Evolutionary conservation across 2,329 filamentous ascomycete species (phyloP).

Genomic region (Leptodontidium sp.): DNA sequence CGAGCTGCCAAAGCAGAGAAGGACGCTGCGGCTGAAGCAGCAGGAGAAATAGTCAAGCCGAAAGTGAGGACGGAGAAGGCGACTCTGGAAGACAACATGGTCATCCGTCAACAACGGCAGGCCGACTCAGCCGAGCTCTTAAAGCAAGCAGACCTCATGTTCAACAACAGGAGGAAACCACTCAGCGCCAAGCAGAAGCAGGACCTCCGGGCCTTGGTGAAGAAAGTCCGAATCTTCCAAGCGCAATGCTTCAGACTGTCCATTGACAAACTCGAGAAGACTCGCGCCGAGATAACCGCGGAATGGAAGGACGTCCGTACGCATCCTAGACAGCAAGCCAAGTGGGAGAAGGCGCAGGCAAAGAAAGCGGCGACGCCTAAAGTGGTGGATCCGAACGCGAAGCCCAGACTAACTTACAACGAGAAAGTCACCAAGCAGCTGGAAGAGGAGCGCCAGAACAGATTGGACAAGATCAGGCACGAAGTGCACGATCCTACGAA

Average conservation of each 20-base stretch:
- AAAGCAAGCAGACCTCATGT: conserved; percentile 17
- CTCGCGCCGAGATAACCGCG: conserved; percentile 4
- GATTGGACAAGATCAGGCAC: conserved; percentile 78
- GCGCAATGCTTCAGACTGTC: conserved; percentile 8
- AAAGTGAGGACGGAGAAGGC: conserved; percentile 17
- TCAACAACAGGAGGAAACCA: conserved; percentile 18
- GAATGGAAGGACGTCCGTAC: conserved; percentile 11
- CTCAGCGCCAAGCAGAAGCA: conserved; percentile 22
- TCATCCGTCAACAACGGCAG: conserved; percentile 17
- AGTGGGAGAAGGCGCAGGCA: not conserved
- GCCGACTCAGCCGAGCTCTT: conserved; percentile 14
- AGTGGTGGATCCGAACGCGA: not conserved
- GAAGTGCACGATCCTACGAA: conserved; percentile 78
- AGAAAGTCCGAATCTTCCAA: conserved; percentile 12
- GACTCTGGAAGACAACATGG: conserved; percentile 18
- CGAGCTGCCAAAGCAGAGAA: conserved; percentile 27
- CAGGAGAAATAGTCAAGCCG: conserved; percentile 26
- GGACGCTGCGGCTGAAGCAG: conserved; percentile 39
- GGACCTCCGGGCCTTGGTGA: conserved; percentile 12
- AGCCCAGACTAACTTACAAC: conserved; percentile 5
- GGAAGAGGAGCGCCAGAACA: conserved; percentile 38
- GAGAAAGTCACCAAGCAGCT: conserved; percentile 44
- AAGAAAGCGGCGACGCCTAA: conserved; percentile 11
- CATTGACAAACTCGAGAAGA: conserved; percentile 18
- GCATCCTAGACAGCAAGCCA: conserved; percentile 13